Evolutionary conservation across 2,329 filamentous ascomycete genomes (phyloP).

Genomic region (Xylaria sp.): DNA sequence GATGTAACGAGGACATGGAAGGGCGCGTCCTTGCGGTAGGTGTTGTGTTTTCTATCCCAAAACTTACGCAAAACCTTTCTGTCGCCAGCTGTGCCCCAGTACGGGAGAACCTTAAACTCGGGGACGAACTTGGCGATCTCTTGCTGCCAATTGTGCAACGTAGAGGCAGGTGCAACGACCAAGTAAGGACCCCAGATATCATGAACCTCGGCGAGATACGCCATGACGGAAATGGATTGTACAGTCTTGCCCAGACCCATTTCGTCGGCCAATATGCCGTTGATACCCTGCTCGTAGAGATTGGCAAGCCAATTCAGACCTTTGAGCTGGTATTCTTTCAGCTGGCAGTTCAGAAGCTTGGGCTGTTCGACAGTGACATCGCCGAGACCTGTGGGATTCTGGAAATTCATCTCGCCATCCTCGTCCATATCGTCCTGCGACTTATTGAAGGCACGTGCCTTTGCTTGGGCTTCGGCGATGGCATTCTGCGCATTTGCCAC

Average conservation of each 20-base stretch:
- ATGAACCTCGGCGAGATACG: constrained; percentile 95
- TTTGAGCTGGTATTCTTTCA: constrained; percentile 99
- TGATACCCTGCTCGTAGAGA: constrained; percentile 99
- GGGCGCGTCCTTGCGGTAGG: constrained; percentile 90
- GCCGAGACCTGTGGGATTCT: constrained; percentile 94
- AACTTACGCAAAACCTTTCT: constrained; percentile 97
- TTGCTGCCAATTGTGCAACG: constrained; percentile 99
- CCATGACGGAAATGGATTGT: constrained; percentile 99
- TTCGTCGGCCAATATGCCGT: constrained; percentile 97
- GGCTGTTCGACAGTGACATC: constrained; percentile 95
- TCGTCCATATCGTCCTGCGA: constrained; percentile 78
- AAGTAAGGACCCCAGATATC: constrained; percentile 98
- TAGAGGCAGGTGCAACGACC: constrained; percentile 95
- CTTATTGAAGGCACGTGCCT: constrained; percentile 92
- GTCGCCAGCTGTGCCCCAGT: constrained; percentile 95
- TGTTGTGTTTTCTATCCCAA: constrained; percentile 98
- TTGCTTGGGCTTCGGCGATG: constrained; percentile 92
- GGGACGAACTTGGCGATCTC: constrained; percentile 97
- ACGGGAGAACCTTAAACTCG: constrained; percentile 92
- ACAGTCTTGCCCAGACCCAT: constrained; percentile 99
- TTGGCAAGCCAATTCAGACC: constrained; percentile 99
- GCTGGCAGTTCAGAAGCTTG: constrained; percentile 89
- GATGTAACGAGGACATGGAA: constrained; percentile 98
- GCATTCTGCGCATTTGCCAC: constrained; percentile 97
- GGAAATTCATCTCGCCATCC: constrained; percentile 99